These are phyloP conservation scores for Crithidia expoeki DNA, from an alignment of 208 protist genomes.

Conservation along the genomic window DNA sequence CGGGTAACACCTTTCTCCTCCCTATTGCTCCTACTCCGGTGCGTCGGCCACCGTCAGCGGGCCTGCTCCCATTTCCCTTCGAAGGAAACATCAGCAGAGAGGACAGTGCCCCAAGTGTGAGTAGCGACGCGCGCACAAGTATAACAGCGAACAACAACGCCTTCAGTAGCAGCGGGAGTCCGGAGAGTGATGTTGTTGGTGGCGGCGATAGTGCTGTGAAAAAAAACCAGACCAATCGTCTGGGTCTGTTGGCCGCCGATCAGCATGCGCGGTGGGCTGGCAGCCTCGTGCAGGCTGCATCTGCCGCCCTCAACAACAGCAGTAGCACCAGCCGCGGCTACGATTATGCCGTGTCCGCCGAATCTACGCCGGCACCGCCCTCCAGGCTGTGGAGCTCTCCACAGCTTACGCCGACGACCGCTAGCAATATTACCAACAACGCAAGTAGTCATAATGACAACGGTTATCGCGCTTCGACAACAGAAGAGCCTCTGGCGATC, in stretches of 20 bases:
- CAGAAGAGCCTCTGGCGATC: conserved; percentile 16
- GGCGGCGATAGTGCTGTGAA: background rate
- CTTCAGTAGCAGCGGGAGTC: background rate
- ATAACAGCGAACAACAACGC: background rate
- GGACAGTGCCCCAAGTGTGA: no score
- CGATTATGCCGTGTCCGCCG: background rate
- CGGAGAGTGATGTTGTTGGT: background rate
- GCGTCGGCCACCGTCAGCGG: conserved; percentile 13
- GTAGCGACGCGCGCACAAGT: no score
- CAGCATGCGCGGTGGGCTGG: conserved; percentile 32
- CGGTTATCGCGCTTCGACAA: background rate
- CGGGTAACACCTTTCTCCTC: background rate
- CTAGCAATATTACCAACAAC: no score
- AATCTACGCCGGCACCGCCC: background rate
- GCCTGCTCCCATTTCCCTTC: background rate
- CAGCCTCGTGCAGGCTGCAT: conserved; percentile 26
- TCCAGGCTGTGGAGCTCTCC: background rate
- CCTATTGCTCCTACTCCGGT: conserved; percentile 10
- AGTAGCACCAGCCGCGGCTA: conserved; percentile 2
- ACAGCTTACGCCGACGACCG: background rate
- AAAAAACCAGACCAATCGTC: background rate
- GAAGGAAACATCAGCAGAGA: background rate
- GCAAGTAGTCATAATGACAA: no score
- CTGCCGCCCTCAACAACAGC: background rate
- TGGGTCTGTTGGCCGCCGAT: conserved; percentile 11